These are phyloP conservation scores for Tremella fuciformis DNA, from an alignment of 768 basidiomycete genomes.

Conservation along the genomic window DNA sequence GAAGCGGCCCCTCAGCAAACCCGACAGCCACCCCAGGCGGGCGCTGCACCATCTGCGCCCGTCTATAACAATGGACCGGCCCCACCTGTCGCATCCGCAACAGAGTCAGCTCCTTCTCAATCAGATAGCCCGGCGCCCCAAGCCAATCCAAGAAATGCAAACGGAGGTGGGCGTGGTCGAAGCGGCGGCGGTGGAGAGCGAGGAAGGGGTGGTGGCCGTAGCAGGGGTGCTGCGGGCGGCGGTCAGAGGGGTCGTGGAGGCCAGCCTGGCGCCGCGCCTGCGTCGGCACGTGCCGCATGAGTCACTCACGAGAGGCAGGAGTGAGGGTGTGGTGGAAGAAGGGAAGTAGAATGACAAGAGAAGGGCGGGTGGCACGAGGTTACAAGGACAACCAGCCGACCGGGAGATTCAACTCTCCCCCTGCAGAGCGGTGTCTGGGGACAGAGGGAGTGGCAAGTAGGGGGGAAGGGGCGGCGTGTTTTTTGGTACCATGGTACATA, in stretches of 20 bases:
- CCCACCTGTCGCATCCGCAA: neutral
- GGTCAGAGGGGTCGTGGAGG: constrained; percentile 8
- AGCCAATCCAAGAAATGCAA: neutral
- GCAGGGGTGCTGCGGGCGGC: neutral
- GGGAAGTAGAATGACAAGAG: constrained; percentile 8
- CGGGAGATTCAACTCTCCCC: constrained; percentile 31
- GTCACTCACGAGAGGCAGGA: neutral
- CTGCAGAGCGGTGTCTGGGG: neutral
- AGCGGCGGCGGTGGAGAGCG: constrained; percentile 10
- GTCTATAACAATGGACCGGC: neutral
- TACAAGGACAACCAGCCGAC: neutral
- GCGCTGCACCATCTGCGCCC: too few relatives aligned
- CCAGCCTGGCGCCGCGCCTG: constrained; percentile 3
- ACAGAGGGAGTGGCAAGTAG: neutral
- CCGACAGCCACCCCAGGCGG: neutral
- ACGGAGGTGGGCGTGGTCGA: constrained; percentile 4
- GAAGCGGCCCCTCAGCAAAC: neutral
- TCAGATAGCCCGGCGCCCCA: neutral
- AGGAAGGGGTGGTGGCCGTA: constrained; percentile 13
- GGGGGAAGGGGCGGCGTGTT: constrained; percentile 4
- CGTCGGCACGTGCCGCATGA: neutral
- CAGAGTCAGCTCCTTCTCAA: neutral
- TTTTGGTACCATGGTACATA: neutral
- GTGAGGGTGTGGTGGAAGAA: constrained; percentile 21
- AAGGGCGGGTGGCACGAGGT: neutral